A percentile compares a stretch with the other conserved stretches of the same genome.
Evolutionary conservation across 1,284 basidiomycete genomes (phyloP).

Genomic region (Violaceomyces palustris): DNA sequence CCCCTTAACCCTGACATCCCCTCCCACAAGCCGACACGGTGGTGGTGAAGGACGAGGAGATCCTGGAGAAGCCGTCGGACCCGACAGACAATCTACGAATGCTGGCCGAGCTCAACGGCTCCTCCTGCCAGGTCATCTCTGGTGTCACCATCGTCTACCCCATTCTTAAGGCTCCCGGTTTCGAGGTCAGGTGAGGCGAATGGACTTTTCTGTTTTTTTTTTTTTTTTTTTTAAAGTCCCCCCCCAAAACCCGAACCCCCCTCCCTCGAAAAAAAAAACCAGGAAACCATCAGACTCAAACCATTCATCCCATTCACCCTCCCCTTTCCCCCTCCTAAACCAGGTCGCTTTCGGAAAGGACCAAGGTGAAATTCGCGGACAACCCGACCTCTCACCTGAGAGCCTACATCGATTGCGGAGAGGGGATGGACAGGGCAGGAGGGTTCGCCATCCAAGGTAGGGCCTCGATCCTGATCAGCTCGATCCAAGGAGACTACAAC

Average conservation of each 20-base stretch:
- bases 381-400: conserved; percentile 59
- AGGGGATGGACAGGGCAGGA: conserved; percentile 85
- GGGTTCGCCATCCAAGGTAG: conserved; percentile 91
- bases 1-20: too few relatives aligned
- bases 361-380: conserved; percentile 51
- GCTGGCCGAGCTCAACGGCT: conserved; percentile 72
- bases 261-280: too few relatives aligned
- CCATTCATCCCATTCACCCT: conserved; percentile 1
- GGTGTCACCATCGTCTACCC: conserved; percentile 66
- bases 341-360: conserved; percentile 43
- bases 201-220: too few relatives aligned
- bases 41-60: conserved; percentile 48
- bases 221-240: too few relatives aligned
- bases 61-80: conserved; percentile 80
- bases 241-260: too few relatives aligned
- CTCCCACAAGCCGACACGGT: conserved; percentile 52
- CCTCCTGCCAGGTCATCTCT: conserved; percentile 42
- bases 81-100: conserved; percentile 81
- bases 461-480: conserved; percentile 72
- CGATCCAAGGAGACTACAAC: conserved; percentile 84
- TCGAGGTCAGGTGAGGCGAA: conserved; percentile 72
- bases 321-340: background rate
- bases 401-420: conserved; percentile 81
- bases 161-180: conserved; percentile 76
- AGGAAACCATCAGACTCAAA: too few relatives aligned